phyloP scores from a whole-genome alignment of 2,329 filamentous ascomycete genomes.

The Akanthomyces dipterigenus region DNA sequence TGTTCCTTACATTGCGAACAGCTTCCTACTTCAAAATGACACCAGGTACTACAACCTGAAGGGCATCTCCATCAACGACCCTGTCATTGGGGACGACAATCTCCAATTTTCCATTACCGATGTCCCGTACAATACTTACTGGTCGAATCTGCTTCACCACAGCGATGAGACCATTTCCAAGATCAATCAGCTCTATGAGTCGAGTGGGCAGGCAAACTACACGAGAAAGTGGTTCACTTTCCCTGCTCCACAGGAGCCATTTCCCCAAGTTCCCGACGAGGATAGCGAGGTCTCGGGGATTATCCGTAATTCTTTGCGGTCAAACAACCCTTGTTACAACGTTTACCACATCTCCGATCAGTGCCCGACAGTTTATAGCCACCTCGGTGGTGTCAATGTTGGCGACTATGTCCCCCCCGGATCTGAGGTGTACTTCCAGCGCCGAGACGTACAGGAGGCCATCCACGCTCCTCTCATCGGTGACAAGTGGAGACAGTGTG shows the following conservation, averaged over 20 bases:
- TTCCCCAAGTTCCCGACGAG: constrained; percentile 46
- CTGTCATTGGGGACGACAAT: constrained; percentile 48
- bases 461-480: constrained; percentile 52
- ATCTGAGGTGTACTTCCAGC: constrained; percentile 67
- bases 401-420: constrained; percentile 34
- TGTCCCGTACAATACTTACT: constrained; percentile 54
- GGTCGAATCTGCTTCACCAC: constrained; percentile 53
- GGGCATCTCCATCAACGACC: constrained; percentile 68
- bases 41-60: constrained; percentile 60
- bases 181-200: constrained; percentile 44
- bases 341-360: constrained; percentile 66
- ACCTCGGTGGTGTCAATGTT: constrained; percentile 36
- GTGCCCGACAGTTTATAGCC: constrained; percentile 64
- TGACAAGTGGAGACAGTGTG: constrained; percentile 39
- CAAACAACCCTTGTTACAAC: constrained; percentile 71
- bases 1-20: constrained; percentile 65
- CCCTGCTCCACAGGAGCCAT: constrained; percentile 56
- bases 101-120: constrained; percentile 41
- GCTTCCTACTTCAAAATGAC: constrained; percentile 63
- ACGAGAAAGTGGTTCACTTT: constrained; percentile 57
- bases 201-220: constrained; percentile 58
- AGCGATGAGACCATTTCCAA: constrained; percentile 51
- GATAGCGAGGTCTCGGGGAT: constrained; percentile 49
- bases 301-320: constrained; percentile 40
- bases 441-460: constrained; percentile 59